A percentile compares a stretch with the other conserved stretches of the same genome.
Conservation (phyloP, 208 protist genomes). For the Leptomonas seymouri region DNA sequence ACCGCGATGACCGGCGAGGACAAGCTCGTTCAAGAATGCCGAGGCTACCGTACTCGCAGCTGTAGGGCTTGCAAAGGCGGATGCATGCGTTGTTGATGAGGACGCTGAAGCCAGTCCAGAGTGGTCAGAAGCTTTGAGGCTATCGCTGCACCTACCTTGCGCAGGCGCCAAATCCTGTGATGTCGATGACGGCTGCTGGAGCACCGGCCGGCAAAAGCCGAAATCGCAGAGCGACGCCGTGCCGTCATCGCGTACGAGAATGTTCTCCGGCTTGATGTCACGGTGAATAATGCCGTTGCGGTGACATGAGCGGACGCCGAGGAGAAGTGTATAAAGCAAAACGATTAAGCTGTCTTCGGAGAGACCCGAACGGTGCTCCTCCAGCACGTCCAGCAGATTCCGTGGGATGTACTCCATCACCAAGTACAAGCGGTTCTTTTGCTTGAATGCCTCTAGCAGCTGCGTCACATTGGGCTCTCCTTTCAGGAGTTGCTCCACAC, state of each 20-base stretch:
- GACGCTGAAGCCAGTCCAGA: background rate
- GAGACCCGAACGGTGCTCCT: slow-evolving; percentile 60
- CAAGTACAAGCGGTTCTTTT: slow-evolving; percentile 89
- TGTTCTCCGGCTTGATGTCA: slow-evolving; percentile 94
- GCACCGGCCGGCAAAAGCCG: slow-evolving; percentile 76
- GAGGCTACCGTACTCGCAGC: background rate
- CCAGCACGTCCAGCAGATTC: slow-evolving; percentile 92
- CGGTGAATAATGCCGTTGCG: slow-evolving; percentile 90
- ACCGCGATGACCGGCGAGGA: slow-evolving; percentile 40
- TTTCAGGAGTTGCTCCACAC: slow-evolving; percentile 87
- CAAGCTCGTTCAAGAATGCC: slow-evolving; percentile 39
- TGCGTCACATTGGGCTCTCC: slow-evolving; percentile 92
- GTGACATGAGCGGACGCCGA: slow-evolving; percentile 91
- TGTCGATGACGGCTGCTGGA: slow-evolving; percentile 6
- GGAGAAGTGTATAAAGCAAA: slow-evolving; percentile 90
- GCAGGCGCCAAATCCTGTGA: background rate
- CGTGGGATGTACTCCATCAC: slow-evolving; percentile 94
- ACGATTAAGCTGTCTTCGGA: slow-evolving; percentile 44
- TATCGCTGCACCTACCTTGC: too few species aligned
- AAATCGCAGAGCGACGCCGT: slow-evolving; percentile 89
- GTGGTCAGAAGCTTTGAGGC: background rate
- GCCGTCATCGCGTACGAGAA: slow-evolving; percentile 70
- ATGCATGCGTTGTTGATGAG: background rate
- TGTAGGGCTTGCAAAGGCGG: background rate
- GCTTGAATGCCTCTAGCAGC: slow-evolving; percentile 85